Base-by-base conservation (phyloP, 2,329 filamentous ascomycete genomes). In the Clonostachys rosea region DNA sequence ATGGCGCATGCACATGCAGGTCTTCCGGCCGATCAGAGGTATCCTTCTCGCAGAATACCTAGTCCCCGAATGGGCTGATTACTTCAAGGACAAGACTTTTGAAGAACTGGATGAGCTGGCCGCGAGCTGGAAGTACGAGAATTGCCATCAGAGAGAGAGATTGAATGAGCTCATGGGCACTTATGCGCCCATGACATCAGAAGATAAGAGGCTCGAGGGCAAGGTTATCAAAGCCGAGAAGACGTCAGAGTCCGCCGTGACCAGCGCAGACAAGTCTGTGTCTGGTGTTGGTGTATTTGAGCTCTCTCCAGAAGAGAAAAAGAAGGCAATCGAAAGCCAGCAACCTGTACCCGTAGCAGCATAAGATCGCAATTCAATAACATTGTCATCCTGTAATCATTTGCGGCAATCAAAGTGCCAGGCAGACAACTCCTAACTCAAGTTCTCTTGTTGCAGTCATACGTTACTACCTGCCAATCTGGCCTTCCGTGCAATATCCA, bases 41-140 rank as follows among this genome's bases (percentile, higher is more conserved):
- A 61, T 58, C 20, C 52, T 65, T 3, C 53, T 83, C 49, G 70
- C 72, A 3, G 70, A 73, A 49, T 76, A 73, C 40, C 65, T 79
- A 54, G 66, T 66, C 14, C 68, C 72, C 47, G 79, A 83, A 58
- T 78, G 76, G 60, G 78, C 78, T 2, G 70, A 71, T 49, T 65
- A 78, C 36, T 84, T 83, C 54, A 62, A 64, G 46, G 74, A 60
- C 6, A 76, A 75, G 63, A 64, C 62, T 1, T 61, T 73, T 43
- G 69, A 73, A 24, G 73, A 81, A 50, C 56, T 83, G 42, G 79
- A 83, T 44, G 73, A 72, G 52, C 60, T 79, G 34, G 76, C 76
- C 2, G 65, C 58, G 9, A 64, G 60, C 49, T 83, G 81, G 57
- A 68, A 68, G 45, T 73, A 79, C 51, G 76, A 81, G 47, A 67